phyloP scores from a whole-genome alignment of 2,329 filamentous ascomycete species.

The Stagonosporopsis tanaceti region DNA sequence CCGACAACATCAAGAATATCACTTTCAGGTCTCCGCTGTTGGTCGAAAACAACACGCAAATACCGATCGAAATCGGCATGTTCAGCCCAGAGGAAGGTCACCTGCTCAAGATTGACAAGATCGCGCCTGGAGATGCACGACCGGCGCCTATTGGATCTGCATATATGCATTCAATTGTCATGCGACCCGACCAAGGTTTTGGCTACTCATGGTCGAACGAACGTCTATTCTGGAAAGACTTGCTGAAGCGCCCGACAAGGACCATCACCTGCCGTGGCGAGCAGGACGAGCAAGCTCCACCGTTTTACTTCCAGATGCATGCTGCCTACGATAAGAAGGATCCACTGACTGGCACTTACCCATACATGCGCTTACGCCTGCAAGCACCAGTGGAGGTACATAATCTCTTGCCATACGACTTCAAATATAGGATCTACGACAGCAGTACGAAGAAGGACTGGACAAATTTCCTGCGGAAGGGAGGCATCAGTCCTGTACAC shows the following conservation, averaged over 20 bases:
- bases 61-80: conserved; percentile 91
- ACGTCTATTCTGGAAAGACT: conserved; percentile 88
- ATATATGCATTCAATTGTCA: conserved; percentile 84
- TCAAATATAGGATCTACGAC: conserved; percentile 99
- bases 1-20: conserved; percentile 97
- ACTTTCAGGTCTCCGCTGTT: conserved; percentile 91
- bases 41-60: conserved; percentile 95
- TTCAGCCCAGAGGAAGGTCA: conserved; percentile 88
- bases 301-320: conserved; percentile 97
- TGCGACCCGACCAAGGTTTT: conserved; percentile 94
- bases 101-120: conserved; percentile 96
- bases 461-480: conserved; percentile 97
- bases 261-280: conserved; percentile 91
- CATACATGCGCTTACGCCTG: conserved; percentile 91
- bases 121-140: conserved; percentile 86
- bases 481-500: conserved; percentile 95
- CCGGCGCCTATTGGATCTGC: conserved; percentile 92
- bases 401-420: conserved; percentile 94
- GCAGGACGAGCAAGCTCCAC: conserved; percentile 74
- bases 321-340: conserved; percentile 84
- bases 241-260: conserved; percentile 82
- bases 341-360: conserved; percentile 84
- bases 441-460: conserved; percentile 98
- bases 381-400: conserved; percentile 94
- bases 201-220: conserved; percentile 96